Conservation (phyloP, 208 protist genomes). For the Spironucleus salmonicida region DNA sequence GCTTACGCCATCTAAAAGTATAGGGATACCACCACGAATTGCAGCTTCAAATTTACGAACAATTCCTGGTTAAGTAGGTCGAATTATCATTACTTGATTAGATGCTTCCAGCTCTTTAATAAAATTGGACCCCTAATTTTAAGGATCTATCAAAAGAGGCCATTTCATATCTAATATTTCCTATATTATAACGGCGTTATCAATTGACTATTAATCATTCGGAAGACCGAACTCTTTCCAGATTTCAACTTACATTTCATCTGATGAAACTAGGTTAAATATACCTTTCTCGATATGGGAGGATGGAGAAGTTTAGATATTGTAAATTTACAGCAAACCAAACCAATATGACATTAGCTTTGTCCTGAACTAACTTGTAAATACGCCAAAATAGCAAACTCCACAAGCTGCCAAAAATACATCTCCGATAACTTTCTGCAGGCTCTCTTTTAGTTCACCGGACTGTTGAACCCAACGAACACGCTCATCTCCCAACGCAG, state of each 20-base stretch:
- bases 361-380: conserved; percentile 70
- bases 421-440: not conserved
- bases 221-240: conserved; percentile 47
- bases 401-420: conserved; percentile 76
- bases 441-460: not conserved
- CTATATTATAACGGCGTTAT: conserved; percentile 51
- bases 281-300: not conserved
- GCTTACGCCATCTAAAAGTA: conserved; percentile 47
- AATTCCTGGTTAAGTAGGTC: conserved; percentile 46
- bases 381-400: conserved; percentile 84
- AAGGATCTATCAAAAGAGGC: conserved; percentile 51
- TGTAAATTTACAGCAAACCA: not conserved
- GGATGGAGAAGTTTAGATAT: not conserved
- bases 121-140: conserved; percentile 50
- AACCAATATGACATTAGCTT: conserved; percentile 25
- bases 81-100: conserved; percentile 38
- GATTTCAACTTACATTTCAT: conserved; percentile 39
- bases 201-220: conserved; percentile 40
- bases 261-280: conserved; percentile 21
- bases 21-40: conserved; percentile 45
- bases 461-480: conserved; percentile 71
- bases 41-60: conserved; percentile 46
- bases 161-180: conserved; percentile 46
- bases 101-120: conserved; percentile 47
- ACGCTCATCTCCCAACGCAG: conserved; percentile 74